Evolutionary conservation across 2,329 filamentous ascomycete species (phyloP).

Genomic region (Talaromyces marneffei): DNA sequence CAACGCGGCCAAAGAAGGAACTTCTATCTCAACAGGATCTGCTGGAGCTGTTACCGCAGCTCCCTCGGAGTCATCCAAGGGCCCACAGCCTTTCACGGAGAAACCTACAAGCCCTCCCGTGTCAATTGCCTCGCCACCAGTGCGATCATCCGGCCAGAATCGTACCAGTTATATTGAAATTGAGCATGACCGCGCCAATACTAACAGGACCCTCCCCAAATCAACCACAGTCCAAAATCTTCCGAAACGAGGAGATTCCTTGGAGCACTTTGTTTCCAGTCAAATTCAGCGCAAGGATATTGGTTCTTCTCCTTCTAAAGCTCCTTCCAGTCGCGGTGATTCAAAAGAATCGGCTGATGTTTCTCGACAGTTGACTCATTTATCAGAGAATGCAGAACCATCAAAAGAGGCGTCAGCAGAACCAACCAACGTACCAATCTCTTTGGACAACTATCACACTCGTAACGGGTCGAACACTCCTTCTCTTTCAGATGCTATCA

Average conservation of each 20-base stretch:
- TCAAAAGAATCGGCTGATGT: conserved; percentile 9
- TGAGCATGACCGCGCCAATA: conserved; percentile 48
- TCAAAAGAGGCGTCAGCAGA: conserved; percentile 39
- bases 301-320: conserved; percentile 15
- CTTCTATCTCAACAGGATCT: conserved; percentile 33
- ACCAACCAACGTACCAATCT: not conserved
- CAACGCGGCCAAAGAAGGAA: conserved; percentile 31
- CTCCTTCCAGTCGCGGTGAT: conserved; percentile 1
- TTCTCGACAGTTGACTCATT: conserved; percentile 1
- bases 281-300: conserved; percentile 63
- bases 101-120: conserved; percentile 18
- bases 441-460: conserved; percentile 21
- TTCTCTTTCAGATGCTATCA: conserved; percentile 31
- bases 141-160: conserved; percentile 55
- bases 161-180: conserved; percentile 36
- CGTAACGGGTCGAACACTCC: conserved; percentile 48
- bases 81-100: conserved; percentile 14
- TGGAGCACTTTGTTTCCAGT: conserved; percentile 45
- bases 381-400: conserved; percentile 26
- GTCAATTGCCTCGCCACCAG: conserved; percentile 28
- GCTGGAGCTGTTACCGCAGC: conserved; percentile 16
- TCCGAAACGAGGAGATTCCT: conserved; percentile 57
- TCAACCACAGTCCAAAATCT: conserved; percentile 28
- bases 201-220: conserved; percentile 29
- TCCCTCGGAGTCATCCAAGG: conserved; percentile 30